Evolutionary conservation across 768 basidiomycete genomes (phyloP).

Genomic region (Naematelia aurantialba): DNA sequence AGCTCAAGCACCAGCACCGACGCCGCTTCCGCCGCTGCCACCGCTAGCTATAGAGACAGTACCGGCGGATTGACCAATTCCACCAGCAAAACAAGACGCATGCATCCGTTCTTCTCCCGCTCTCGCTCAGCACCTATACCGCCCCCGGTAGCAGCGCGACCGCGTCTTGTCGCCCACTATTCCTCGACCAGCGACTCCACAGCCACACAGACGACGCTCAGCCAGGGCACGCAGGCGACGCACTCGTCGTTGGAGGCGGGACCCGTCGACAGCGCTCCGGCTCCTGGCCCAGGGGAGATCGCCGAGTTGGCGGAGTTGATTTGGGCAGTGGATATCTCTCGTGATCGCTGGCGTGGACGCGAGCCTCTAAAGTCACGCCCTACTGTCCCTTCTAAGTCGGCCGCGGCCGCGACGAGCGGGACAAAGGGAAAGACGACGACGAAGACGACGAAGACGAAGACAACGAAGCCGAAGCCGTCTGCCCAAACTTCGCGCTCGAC

Average conservation of each 20-base stretch:
- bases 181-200: constrained; percentile 14
- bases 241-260: constrained; percentile 2
- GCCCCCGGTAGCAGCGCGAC: constrained; percentile 20
- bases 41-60: too few relatives aligned
- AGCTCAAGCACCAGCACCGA: not conserved
- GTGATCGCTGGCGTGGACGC: not conserved
- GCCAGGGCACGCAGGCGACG: constrained; percentile 5
- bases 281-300: not conserved
- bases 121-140: constrained; percentile 7
- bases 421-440: constrained; percentile 7
- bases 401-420: not conserved
- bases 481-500: not conserved
- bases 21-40: too few relatives aligned
- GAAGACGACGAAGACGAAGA: not conserved
- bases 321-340: not conserved
- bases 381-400: not conserved
- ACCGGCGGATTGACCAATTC: too few relatives aligned
- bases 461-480: not conserved
- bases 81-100: constrained; percentile 11
- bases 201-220: constrained; percentile 4
- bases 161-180: constrained; percentile 31
- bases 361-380: too few relatives aligned
- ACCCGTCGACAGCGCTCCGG: not conserved
- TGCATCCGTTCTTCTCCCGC: constrained; percentile 43
- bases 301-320: not conserved